These are phyloP conservation scores for Gnomoniopsis smithogilvyi DNA, from an alignment of 2,329 filamentous ascomycete genomes.

Conservation along the genomic window DNA sequence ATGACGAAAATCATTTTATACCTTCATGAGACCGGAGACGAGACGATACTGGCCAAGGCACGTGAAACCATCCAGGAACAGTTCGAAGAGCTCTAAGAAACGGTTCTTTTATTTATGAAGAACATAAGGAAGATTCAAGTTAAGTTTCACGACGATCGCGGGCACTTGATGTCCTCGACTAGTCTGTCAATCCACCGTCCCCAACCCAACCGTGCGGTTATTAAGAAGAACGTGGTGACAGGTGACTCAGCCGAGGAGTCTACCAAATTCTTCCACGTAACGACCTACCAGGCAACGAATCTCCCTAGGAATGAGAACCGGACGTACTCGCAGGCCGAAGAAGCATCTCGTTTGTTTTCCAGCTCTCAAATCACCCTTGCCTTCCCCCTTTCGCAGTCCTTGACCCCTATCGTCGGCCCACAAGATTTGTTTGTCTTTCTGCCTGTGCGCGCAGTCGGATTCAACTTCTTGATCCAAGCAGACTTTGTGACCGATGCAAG, in stretches of 20 bases:
- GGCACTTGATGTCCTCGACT: constrained; percentile 6
- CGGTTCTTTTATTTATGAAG: constrained; percentile 39
- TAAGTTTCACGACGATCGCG: constrained; percentile 22
- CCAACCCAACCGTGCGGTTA: constrained; percentile 5
- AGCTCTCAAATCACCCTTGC: constrained; percentile 39
- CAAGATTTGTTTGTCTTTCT: constrained; percentile 46
- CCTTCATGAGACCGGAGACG: constrained; percentile 12
- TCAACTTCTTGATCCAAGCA: constrained; percentile 48
- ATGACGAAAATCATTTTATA: constrained; percentile 16
- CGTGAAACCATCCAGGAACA: constrained; percentile 29
- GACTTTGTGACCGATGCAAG: constrained; percentile 47
- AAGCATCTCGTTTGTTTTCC: constrained; percentile 19
- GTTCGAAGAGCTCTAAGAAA: constrained; percentile 34
- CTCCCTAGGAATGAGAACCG: constrained; percentile 20
- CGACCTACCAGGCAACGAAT: not conserved
- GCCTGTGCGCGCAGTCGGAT: constrained; percentile 38
- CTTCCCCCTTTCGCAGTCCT: constrained; percentile 37
- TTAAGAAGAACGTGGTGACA: constrained; percentile 19
- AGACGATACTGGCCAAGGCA: not conserved
- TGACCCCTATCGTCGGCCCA: constrained; percentile 31
- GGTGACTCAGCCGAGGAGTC: not conserved
- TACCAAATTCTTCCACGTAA: constrained; percentile 12
- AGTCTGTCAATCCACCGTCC: constrained; percentile 16
- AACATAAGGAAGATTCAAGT: constrained; percentile 35
- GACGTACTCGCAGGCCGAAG: constrained; percentile 25